phyloP scores from a whole-genome alignment of 441 rosid genomes.

The Gossypium aridum region DNA sequence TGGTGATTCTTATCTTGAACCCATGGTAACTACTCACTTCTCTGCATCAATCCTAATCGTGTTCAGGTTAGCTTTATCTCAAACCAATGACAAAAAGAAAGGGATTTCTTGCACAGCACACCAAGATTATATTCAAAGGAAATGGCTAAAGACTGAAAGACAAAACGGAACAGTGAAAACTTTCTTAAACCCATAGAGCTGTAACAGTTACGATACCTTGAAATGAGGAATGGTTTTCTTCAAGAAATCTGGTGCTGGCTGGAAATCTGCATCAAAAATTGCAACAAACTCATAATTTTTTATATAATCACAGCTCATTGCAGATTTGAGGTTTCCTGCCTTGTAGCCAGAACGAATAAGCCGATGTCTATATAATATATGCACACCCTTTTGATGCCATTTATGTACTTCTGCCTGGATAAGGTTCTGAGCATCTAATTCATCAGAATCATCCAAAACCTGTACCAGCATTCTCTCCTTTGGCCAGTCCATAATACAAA shows the following conservation, averaged over 20 bases:
- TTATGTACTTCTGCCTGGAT: constrained; percentile 86
- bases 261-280: constrained; percentile 92
- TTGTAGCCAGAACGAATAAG: constrained; percentile 90
- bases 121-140: background rate
- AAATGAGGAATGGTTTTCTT: constrained; percentile 83
- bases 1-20: background rate
- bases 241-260: constrained; percentile 80
- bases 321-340: constrained; percentile 94
- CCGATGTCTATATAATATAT: constrained; percentile 74
- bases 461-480: constrained; percentile 86
- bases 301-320: constrained; percentile 81
- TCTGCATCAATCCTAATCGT: background rate
- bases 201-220: constrained; percentile 36
- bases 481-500: constrained; percentile 88
- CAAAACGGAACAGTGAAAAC: background rate
- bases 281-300: constrained; percentile 87
- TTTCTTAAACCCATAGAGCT: background rate
- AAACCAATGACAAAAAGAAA: background rate
- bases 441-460: constrained; percentile 87
- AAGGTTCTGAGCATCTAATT: constrained; percentile 64
- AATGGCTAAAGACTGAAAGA: background rate
- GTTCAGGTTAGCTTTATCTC: background rate
- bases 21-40: background rate
- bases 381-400: constrained; percentile 90
- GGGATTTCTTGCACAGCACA: background rate